Evolutionary conservation across 768 basidiomycete genomes (phyloP).

Genomic region (Termitomyces bulborhizus): DNA sequence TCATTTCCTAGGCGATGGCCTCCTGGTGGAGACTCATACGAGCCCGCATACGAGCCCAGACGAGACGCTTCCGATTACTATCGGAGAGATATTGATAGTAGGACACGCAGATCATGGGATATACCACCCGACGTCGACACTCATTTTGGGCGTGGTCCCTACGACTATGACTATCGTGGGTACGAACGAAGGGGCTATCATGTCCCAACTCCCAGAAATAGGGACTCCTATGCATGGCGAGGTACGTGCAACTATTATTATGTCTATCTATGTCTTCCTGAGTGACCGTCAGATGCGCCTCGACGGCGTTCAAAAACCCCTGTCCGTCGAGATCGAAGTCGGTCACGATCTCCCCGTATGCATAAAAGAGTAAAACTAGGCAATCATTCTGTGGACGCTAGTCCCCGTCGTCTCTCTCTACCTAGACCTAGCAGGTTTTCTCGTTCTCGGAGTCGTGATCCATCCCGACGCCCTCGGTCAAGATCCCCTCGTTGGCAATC

Average conservation of each 20-base stretch:
- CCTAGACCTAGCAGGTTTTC: conserved; percentile 2
- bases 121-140: conserved; percentile 11
- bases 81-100: not conserved
- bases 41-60: conserved; percentile 20
- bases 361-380: conserved; percentile 19
- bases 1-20: conserved; percentile 11
- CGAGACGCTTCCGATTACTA: conserved; percentile 15
- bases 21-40: conserved; percentile 24
- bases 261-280: not conserved
- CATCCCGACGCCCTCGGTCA: conserved; percentile 4
- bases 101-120: conserved; percentile 12
- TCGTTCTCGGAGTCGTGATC: conserved; percentile 11
- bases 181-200: conserved; percentile 17
- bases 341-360: conserved; percentile 16
- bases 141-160: conserved; percentile 1
- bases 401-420: conserved; percentile 18
- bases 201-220: conserved; percentile 12
- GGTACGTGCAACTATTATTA: conserved; percentile 4
- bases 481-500: conserved; percentile 9
- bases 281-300: not conserved
- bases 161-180: conserved; percentile 14
- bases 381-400: conserved; percentile 21
- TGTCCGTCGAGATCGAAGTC: conserved; percentile 19
- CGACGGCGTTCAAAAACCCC: conserved; percentile 19
- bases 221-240: conserved; percentile 14